A percentile compares a stretch with the other conserved stretches of the same genome.
phyloP scores from a whole-genome alignment of 176 grass and related monocot species.

The Poa annua region DNA sequence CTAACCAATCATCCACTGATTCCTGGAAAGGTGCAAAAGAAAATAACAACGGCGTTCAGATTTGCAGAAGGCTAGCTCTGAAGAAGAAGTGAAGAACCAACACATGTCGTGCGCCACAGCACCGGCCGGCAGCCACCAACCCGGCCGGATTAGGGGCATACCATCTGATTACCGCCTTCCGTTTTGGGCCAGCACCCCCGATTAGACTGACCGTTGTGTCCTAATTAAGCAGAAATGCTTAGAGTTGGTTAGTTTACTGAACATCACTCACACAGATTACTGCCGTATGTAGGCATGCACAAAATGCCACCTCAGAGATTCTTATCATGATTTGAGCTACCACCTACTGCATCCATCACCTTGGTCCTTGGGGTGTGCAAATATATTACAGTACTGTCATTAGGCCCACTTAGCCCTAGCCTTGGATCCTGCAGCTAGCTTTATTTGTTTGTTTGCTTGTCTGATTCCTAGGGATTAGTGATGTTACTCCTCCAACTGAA shows the following conservation, averaged over 20 bases:
- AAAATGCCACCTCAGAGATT: slow-evolving; percentile 48
- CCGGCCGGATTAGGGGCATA: slow-evolving; percentile 18
- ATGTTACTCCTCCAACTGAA: slow-evolving; percentile 35
- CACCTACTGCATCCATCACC: slow-evolving; percentile 44
- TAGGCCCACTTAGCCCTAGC: slow-evolving; percentile 57
- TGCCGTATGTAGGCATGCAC: slow-evolving; percentile 24
- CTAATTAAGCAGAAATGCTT: slow-evolving; percentile 24
- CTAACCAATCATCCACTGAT: slow-evolving; percentile 50
- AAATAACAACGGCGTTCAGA: not conserved
- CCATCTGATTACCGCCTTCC: slow-evolving; percentile 4
- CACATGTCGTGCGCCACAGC: not conserved
- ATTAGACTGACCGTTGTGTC: slow-evolving; percentile 11
- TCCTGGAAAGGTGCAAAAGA: slow-evolving; percentile 28
- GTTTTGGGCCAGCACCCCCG: slow-evolving; percentile 32
- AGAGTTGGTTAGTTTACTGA: not conserved
- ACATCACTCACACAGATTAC: not conserved
- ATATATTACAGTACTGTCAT: slow-evolving; percentile 36
- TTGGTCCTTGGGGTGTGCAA: slow-evolving; percentile 54
- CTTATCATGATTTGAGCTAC: slow-evolving; percentile 57
- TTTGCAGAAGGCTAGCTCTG: not conserved
- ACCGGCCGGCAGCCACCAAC: not conserved
- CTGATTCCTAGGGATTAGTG: slow-evolving; percentile 37
- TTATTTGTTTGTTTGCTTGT: slow-evolving; percentile 26
- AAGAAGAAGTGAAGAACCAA: not conserved
- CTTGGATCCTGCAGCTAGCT: slow-evolving; percentile 59